A percentile compares a stretch with the other conserved stretches of the same genome.
These are phyloP conservation scores for Sindora glabra DNA, from an alignment of 306 rosid genomes.

Conservation along the genomic window DNA sequence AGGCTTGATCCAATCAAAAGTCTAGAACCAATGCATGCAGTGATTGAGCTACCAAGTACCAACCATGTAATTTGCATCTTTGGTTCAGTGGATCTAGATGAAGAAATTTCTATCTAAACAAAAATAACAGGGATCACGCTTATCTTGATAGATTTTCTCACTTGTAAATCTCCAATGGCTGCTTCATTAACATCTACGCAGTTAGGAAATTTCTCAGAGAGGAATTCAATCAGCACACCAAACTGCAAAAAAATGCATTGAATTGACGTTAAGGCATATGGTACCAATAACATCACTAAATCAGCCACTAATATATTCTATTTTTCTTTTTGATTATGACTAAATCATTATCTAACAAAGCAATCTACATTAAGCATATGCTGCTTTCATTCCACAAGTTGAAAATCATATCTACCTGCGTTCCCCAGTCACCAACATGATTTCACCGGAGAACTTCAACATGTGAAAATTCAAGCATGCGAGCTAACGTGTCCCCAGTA, in stretches of 20 bases:
- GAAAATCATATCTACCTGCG: conserved; percentile 54
- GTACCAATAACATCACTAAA: conserved; percentile 8
- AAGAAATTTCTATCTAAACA: neutral
- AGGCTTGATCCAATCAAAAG: neutral
- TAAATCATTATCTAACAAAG: neutral
- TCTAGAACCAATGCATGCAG: neutral
- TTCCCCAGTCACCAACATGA: conserved; percentile 99
- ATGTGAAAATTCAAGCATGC: conserved; percentile 81
- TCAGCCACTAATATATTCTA: too few relatives aligned
- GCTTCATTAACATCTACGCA: conserved; percentile 58
- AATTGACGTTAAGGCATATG: conserved; percentile 12
- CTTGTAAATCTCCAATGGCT: conserved; percentile 91
- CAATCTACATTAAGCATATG: neutral
- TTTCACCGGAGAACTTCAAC: conserved; percentile 73
- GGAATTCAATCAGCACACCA: conserved; percentile 87
- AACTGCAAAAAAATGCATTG: conserved; percentile 65
- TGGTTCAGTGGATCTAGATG: neutral
- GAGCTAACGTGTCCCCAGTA: conserved; percentile 82
- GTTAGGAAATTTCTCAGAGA: conserved; percentile 71
- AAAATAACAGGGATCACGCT: neutral
- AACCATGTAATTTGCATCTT: too few relatives aligned
- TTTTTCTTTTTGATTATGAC: too few relatives aligned
- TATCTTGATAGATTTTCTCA: conserved; percentile 25
- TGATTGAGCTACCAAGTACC: neutral
- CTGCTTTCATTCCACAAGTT: conserved; percentile 5